Conservation (phyloP, 495 filamentous ascomycete species). For the Hypoxylon intermedium region DNA sequence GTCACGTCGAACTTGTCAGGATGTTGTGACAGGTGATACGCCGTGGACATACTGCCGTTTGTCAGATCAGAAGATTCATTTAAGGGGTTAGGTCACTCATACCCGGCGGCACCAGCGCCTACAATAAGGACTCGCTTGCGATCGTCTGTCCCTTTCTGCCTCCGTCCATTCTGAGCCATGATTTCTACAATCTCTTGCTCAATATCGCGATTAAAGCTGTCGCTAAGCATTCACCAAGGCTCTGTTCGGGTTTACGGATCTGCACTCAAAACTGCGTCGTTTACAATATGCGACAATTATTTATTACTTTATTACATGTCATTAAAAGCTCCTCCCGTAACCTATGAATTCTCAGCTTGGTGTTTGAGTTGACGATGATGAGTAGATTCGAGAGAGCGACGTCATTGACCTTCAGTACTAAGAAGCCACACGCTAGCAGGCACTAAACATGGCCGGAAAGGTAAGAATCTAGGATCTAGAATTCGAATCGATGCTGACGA, state of each 20-base stretch:
- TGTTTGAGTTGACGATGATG: slow-evolving; percentile 21
- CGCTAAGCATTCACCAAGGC: background rate
- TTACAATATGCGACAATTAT: no score
- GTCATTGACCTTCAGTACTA: slow-evolving; percentile 16
- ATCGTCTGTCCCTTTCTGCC: slow-evolving; percentile 7
- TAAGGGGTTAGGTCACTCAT: background rate
- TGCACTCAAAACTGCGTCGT: no score
- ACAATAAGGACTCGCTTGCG: slow-evolving; percentile 65
- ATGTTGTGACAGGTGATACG: slow-evolving; percentile 74
- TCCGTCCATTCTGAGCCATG: slow-evolving; percentile 28
- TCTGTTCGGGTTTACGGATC: background rate
- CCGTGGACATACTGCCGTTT: slow-evolving; percentile 66
- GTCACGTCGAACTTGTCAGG: slow-evolving; percentile 77
- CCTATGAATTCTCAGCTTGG: background rate
- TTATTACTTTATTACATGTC: no score
- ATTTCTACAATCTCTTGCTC: slow-evolving; percentile 8
- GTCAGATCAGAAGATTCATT: slow-evolving; percentile 7
- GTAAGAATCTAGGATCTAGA: no score
- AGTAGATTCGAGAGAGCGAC: slow-evolving; percentile 18
- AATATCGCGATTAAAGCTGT: slow-evolving; percentile 18
- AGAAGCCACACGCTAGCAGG: background rate
- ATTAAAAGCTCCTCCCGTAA: background rate
- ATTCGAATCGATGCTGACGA: no score
- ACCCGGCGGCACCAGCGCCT: slow-evolving; percentile 69
- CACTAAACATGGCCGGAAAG: no score